Evolutionary conservation across 805 yeast genomes (phyloP).

Genomic region (Tetrapisispora phaffii): DNA sequence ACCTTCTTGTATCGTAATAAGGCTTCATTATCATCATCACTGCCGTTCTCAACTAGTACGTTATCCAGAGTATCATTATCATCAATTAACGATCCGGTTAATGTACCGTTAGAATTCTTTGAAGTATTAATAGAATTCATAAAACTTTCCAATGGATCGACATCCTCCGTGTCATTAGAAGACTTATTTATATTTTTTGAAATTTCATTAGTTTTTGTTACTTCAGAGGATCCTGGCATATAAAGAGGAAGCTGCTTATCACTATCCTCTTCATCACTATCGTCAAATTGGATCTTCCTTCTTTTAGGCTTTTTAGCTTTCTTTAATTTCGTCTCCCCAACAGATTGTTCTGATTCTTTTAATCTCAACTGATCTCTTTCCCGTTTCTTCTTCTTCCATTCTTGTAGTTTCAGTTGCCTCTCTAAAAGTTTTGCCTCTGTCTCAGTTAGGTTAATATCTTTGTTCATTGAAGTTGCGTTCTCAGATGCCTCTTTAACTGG

Average conservation of each 20-base stretch:
- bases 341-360: neutral
- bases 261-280: constrained; percentile 15
- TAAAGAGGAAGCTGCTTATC: neutral
- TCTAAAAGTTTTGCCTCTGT: constrained; percentile 11
- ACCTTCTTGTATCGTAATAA: constrained; percentile 30
- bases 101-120: neutral
- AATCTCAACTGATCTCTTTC: constrained; percentile 11
- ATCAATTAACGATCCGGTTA: constrained; percentile 14
- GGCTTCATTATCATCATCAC: constrained; percentile 24
- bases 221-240: neutral
- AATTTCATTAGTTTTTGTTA: neutral
- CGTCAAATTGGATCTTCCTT: constrained; percentile 9
- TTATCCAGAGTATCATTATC: constrained; percentile 17
- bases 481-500: neutral
- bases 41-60: constrained; percentile 6
- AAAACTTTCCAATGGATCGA: constrained; percentile 40
- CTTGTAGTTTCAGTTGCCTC: constrained; percentile 36
- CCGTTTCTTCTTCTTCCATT: constrained; percentile 41
- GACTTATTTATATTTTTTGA: neutral
- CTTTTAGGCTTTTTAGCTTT: constrained; percentile 1
- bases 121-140: constrained; percentile 26
- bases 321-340: constrained; percentile 1
- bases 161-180: constrained; percentile 9
- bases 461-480: neutral
- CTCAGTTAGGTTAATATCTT: constrained; percentile 2